Evolutionary conservation across 768 basidiomycete genomes (phyloP).

Genomic region (Pleurotus ostreatus): DNA sequence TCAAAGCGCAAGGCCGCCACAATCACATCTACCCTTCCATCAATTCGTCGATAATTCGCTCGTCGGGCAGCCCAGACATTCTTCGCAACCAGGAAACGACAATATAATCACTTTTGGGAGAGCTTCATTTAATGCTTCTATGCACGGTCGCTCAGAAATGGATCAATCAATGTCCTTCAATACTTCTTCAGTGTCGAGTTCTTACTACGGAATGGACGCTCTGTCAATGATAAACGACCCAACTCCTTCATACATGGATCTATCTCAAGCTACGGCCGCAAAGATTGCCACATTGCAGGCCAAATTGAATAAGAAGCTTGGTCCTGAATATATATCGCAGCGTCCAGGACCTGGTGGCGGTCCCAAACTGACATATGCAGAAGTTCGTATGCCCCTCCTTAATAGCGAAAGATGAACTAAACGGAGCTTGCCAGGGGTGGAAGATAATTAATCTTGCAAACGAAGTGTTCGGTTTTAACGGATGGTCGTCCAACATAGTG

Average conservation of each 20-base stretch:
- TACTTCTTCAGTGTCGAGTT: constrained; percentile 22
- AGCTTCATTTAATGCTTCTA: constrained; percentile 57
- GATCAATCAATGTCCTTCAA: constrained; percentile 24
- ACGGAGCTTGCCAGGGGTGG: constrained; percentile 57
- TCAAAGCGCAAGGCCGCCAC: constrained; percentile 9
- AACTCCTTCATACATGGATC: constrained; percentile 27
- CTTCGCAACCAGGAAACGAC: constrained; percentile 15
- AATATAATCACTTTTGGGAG: constrained; percentile 44
- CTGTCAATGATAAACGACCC: constrained; percentile 8
- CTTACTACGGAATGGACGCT: constrained; percentile 15
- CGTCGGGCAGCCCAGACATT: constrained; percentile 12
- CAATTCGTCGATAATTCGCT: constrained; percentile 4
- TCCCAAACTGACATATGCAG: constrained; percentile 87
- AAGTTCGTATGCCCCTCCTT: constrained; percentile 24
- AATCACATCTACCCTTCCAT: constrained; percentile 1
- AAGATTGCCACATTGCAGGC: constrained; percentile 73
- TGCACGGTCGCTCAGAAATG: constrained; percentile 35
- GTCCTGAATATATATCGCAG: constrained; percentile 90
- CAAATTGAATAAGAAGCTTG: constrained; percentile 83
- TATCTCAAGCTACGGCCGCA: constrained; percentile 59
- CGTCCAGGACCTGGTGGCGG: constrained; percentile 86
- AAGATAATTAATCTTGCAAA: constrained; percentile 97
- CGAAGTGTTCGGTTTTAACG: constrained; percentile 97
- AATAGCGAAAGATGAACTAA: background rate
- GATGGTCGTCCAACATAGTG: constrained; percentile 83